These are phyloP conservation scores for Penicillium angulare DNA, from an alignment of 495 filamentous ascomycete genomes.

Conservation along the genomic window DNA sequence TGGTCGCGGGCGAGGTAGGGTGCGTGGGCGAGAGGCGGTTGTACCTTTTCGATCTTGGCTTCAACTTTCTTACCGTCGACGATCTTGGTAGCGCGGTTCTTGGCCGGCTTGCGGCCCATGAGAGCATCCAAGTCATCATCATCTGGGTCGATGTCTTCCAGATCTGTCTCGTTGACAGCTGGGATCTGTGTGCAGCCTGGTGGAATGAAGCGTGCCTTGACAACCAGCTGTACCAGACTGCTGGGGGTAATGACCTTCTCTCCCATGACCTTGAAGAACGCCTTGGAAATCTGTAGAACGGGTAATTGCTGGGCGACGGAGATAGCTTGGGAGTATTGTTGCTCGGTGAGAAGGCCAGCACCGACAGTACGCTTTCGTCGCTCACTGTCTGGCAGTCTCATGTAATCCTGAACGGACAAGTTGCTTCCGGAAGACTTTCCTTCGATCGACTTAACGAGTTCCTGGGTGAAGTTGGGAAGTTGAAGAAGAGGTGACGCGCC, in stretches of 20 bases:
- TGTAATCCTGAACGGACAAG: constrained; percentile 79
- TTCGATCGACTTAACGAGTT: constrained; percentile 72
- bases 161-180: constrained; percentile 67
- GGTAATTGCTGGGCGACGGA: constrained; percentile 79
- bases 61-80: constrained; percentile 53
- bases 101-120: constrained; percentile 68
- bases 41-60: constrained; percentile 55
- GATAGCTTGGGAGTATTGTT: constrained; percentile 74
- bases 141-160: constrained; percentile 88
- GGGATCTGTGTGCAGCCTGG: constrained; percentile 76
- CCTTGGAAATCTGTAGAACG: constrained; percentile 79
- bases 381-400: constrained; percentile 72
- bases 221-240: constrained; percentile 86
- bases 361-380: constrained; percentile 67
- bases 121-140: constrained; percentile 90
- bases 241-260: constrained; percentile 91
- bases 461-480: constrained; percentile 81
- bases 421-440: constrained; percentile 69
- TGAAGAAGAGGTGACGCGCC: constrained; percentile 85
- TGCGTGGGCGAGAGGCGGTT: constrained; percentile 81
- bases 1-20: constrained; percentile 89
- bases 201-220: constrained; percentile 92
- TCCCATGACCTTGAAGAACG: constrained; percentile 97
- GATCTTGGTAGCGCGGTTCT: constrained; percentile 56
- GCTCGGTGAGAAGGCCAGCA: constrained; percentile 66